Evolutionary conservation across 768 basidiomycete genomes (phyloP), one percentile per base, ranked within the genome.

Genomic region (Leucocoprinus leucothites): DNA sequence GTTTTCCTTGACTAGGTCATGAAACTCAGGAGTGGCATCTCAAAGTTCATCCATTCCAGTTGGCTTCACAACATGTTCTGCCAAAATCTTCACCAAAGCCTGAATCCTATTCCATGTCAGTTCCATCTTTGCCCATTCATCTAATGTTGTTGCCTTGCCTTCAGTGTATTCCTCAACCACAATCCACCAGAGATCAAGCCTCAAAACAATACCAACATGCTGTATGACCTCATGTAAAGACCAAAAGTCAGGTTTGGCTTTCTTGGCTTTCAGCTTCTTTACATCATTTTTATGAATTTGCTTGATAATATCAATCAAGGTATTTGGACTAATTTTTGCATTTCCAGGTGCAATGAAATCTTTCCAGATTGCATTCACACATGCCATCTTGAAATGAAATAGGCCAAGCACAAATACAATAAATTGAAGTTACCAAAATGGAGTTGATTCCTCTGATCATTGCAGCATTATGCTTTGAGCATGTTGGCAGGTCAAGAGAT

Each of bases 341-440:
- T 18, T 21, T 21, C 53, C 57, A 2, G 61, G 51, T 18, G 61
- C 26, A 31, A 71, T 66, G 35, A 60, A 65, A 11, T 63, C 62
- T 3, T 62, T n/a, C 61, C 64, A 71, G 3, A 71, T 56, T 2
- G 67, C 69, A 57, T 71, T 64, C 1, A 64, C 69, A 58, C 63
- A 63, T 0, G 70, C 70, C 71, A 72, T 72, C 48, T 69, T 68
- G 45, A 65, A 44, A 44, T 72, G 71, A 47, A 72, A 72, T 9
- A 69, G 57, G 2, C 71, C 71, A 28, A 63, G 57, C 0, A 75
- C 57, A 44, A 66, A 74, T 0, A 77, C 56, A 1, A 74, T 49
- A 35, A 57, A 63, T 34, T 76, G 71, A 2, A 71, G 55, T 0
- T 69, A 61, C 1, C 47, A 46, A 63, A 63, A 69, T 0, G 68